Conservation (phyloP, 805 yeast species). For the Metschnikowia cubensis region DNA sequence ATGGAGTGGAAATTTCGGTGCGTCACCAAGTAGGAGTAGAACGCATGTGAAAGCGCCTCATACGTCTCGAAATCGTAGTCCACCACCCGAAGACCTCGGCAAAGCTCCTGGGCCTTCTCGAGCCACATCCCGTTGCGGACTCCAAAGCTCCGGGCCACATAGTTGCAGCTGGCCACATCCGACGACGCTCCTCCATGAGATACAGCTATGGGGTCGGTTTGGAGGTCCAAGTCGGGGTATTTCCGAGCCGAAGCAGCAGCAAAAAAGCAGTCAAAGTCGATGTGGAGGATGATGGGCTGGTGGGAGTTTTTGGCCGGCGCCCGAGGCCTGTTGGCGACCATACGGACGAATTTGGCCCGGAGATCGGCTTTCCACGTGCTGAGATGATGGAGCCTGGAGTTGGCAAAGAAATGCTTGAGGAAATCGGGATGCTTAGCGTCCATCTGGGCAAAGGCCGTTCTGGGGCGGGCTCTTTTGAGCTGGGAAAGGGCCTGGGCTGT, state of each 20-base stretch:
- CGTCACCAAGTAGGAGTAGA: slow-evolving; percentile 57
- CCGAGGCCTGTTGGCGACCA: slow-evolving; percentile 27
- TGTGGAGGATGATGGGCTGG: slow-evolving; percentile 53
- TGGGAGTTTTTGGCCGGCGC: slow-evolving; percentile 3
- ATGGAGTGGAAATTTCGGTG: slow-evolving; percentile 45
- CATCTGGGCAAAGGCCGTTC: slow-evolving; percentile 15
- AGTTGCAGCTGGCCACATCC: slow-evolving; percentile 90
- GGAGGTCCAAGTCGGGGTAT: slow-evolving; percentile 50
- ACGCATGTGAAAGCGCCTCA: slow-evolving; percentile 56
- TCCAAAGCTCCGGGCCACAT: slow-evolving; percentile 76
- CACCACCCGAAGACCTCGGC: slow-evolving; percentile 63
- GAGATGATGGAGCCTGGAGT: slow-evolving; percentile 83
- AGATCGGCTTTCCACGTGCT: slow-evolving; percentile 83
- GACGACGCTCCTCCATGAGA: slow-evolving; percentile 59
- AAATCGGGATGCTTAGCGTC: slow-evolving; percentile 80
- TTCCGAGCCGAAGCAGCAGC: slow-evolving; percentile 74
- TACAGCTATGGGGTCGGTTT: slow-evolving; percentile 54
- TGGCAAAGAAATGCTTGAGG: slow-evolving; percentile 63
- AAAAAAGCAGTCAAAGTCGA: slow-evolving; percentile 93
- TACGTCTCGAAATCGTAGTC: slow-evolving; percentile 75
- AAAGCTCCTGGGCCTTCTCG: slow-evolving; percentile 53
- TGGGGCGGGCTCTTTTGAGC: slow-evolving; percentile 10
- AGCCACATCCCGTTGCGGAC: slow-evolving; percentile 92
- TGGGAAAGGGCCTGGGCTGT: slow-evolving; percentile 7
- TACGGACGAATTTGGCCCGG: slow-evolving; percentile 54